These are phyloP conservation scores for Rubia tinctorum DNA, from an alignment of 305 asterid species.

Conservation along the genomic window DNA sequence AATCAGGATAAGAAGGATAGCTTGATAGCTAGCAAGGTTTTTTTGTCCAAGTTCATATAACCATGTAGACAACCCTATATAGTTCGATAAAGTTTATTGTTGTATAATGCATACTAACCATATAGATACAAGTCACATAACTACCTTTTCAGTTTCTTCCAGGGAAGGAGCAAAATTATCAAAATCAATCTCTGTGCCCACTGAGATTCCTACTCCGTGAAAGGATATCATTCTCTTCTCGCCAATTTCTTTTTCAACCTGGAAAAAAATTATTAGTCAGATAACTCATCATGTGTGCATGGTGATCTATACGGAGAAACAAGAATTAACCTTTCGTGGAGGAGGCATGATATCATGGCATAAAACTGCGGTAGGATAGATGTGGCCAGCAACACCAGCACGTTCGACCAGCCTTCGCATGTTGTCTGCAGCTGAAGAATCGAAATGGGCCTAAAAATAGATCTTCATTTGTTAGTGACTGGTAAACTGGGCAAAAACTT, in stretches of 20 bases:
- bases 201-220: slow-evolving; percentile 83
- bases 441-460: slow-evolving; percentile 72
- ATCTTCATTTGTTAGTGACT: neutral
- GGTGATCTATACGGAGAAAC: neutral
- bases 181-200: slow-evolving; percentile 50
- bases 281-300: slow-evolving; percentile 5
- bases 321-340: slow-evolving; percentile 54
- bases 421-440: slow-evolving; percentile 71
- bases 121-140: neutral
- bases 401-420: slow-evolving; percentile 89
- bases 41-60: neutral
- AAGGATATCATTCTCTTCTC: slow-evolving; percentile 76
- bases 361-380: slow-evolving; percentile 73
- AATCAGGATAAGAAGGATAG: neutral
- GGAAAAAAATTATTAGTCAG: slow-evolving; percentile 14
- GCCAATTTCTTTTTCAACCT: slow-evolving; percentile 93
- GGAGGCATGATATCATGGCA: slow-evolving; percentile 92
- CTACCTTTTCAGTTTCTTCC: slow-evolving; percentile 72
- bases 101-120: neutral
- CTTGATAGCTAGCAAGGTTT: neutral
- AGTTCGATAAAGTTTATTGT: neutral
- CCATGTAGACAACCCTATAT: neutral
- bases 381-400: slow-evolving; percentile 78
- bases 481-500: neutral
- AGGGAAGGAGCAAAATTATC: slow-evolving; percentile 43